Base-by-base conservation (phyloP, 768 basidiomycete genomes). In the Russula olivacea region DNA sequence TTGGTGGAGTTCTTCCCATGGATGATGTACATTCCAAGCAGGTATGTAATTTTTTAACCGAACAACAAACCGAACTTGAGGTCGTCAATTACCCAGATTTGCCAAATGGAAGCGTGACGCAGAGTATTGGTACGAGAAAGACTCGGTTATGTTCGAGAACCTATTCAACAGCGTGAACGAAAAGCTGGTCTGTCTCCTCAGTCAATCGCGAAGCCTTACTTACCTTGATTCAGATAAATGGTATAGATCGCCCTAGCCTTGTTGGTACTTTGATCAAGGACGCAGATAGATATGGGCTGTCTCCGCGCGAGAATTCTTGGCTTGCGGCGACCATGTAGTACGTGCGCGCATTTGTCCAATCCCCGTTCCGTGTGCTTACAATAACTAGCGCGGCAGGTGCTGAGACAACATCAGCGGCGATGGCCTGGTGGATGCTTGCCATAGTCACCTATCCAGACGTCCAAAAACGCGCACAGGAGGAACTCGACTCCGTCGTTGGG, bases 71-170 rank as follows among this genome's bases (percentile, higher is more conserved):
- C n/a, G 1, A 41, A 7, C 2, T 48, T 30, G 19, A 53, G 34
- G 14, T 25, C 1, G 12, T 54, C 14, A 17, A 41, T 17, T 3
- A 21, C 28, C 8, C 17, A 66, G 64, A 55, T 58, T 65, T 41
- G 64, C 64, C 25, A 66, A 66, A 58, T 68, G 67, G 67, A 68
- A 68, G 57, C 68, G 68, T 58, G 62, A 68, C 4, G 68, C 58
- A 5, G 62, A 61, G 34, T 48, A 61, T 56, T 68, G 67, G 67
- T 59, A 68, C 40, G 54, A 52, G 43, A 51, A 34, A 38, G 67
- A 68, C 19, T 64, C 61, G 15, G 21, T 19, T 9, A 68, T 64
- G 59, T 68, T 68, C 28, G 52, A 50, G 56, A 45, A 52, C 12
- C 53, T 68, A 21, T 63, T 54, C 56, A 32, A 66, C 21, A 21